Conservation (phyloP, 768 basidiomycete genomes). For the Kwoniella sp. region DNA sequence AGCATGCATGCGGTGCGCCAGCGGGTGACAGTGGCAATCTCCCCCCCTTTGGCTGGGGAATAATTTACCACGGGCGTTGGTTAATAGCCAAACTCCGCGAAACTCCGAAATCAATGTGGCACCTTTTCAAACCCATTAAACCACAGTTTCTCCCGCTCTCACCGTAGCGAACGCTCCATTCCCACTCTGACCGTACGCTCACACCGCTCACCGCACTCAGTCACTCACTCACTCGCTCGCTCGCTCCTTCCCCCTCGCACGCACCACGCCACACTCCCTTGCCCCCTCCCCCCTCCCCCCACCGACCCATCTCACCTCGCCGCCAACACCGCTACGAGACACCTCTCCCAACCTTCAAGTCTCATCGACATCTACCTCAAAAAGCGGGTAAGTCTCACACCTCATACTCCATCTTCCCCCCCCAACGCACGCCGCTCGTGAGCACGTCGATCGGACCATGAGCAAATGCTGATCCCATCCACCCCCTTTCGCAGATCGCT, state of each 20-base stretch:
- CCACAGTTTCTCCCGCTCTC: neutral
- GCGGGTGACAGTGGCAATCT: no score
- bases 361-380: slow-evolving; percentile 13
- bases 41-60: no score
- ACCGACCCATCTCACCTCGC: neutral
- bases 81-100: slow-evolving; percentile 36
- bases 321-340: slow-evolving; percentile 1
- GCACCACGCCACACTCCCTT: neutral
- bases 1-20: no score
- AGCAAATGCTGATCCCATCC: slow-evolving; percentile 8
- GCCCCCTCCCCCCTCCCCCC: neutral
- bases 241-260: neutral
- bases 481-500: neutral
- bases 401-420: neutral
- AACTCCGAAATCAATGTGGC: slow-evolving; percentile 31
- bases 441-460: neutral
- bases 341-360: slow-evolving; percentile 14
- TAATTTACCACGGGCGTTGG: no score
- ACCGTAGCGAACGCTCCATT: neutral
- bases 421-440: neutral
- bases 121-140: slow-evolving; percentile 17
- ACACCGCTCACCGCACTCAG: neutral
- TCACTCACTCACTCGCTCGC: neutral
- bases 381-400: slow-evolving; percentile 19
- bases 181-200: neutral